Evolutionary conservation across 2,329 filamentous ascomycete species (phyloP), one percentile per base, ranked within the genome.

Genomic region (Pleoardoris graminearum): DNA sequence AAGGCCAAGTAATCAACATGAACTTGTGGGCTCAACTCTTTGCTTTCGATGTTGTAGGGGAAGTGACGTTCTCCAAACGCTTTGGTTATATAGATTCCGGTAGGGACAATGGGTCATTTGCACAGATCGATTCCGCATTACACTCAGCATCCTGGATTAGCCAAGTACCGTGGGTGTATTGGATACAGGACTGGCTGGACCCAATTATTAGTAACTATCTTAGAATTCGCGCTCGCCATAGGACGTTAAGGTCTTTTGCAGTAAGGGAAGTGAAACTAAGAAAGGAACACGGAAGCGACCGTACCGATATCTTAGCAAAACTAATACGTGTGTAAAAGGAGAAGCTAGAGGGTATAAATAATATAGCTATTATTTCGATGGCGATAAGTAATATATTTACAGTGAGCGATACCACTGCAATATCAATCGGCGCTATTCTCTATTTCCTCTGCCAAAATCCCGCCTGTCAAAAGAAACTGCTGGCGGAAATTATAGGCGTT

Each of bases 31-130:
- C 71, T 14, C 71, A 75, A 35, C 61, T 75, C 5, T 75, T 73
- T 50, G 69, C 72, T 7, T 75, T 74, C 46, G 70, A 76, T 57
- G 65, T 76, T n/a, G 75, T 76, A 22, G 74, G 74, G 22, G 71
- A 74, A 55, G 56, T 76, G n/a, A 74, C 73, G 1, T 75, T 74
- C 51, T 68, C 66, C 17, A 65, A 68, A 41, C 60, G 59, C 21
- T 75, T 75, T 49, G 68, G 69, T 17, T 75, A 75, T 52, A 62
- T 76, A 57, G 69, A 71, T 11, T 55, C 50, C 0, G 72, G 63
- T 7, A 36, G 50, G 10, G 71, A 75, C 45, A 66, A 73, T 44
- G 72, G 71, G 3, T 61, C 68, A 1, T 72, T 76, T 48, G 38
- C 35, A 6, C 51, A 57, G 7, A 74, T 76, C 47, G 62, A 71